Evolutionary conservation across 2,329 filamentous ascomycete genomes (phyloP).

Genomic region (Eurotiales sp.): DNA sequence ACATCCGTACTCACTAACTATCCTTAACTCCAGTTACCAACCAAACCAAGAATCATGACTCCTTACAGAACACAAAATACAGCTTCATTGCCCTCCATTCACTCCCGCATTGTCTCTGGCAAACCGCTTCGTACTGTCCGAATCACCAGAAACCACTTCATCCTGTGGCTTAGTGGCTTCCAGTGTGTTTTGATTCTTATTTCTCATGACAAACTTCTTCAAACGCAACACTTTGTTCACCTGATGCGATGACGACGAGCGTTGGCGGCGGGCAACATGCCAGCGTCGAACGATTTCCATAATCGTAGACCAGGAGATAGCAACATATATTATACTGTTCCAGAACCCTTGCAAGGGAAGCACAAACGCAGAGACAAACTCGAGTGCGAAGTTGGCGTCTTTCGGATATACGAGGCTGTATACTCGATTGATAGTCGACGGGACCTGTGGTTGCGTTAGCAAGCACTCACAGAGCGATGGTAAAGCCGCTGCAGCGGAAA

Average conservation of each 20-base stretch:
- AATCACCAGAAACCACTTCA: not conserved
- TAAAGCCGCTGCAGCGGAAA: too few species aligned
- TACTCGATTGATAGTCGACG: conserved; percentile 71
- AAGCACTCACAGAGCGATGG: too few species aligned
- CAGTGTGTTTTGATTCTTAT: not conserved
- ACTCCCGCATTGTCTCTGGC: conserved; percentile 5
- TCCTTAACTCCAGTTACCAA: too few species aligned
- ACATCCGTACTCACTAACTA: too few species aligned
- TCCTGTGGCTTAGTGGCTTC: not conserved
- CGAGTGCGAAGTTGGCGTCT: conserved; percentile 55
- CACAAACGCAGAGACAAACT: conserved; percentile 68
- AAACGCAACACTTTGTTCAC: not conserved
- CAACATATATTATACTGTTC: conserved; percentile 74
- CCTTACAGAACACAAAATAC: not conserved
- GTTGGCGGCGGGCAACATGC: not conserved
- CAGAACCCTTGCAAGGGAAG: conserved; percentile 80
- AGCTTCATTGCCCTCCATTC: not conserved
- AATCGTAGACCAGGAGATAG: conserved; percentile 65
- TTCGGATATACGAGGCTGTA: conserved; percentile 62
- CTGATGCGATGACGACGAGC: not conserved
- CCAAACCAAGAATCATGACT: too few species aligned
- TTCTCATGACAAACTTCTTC: not conserved
- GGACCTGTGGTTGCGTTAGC: too few species aligned
- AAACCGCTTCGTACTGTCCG: conserved; percentile 14
- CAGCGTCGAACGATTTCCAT: conserved; percentile 31